Percentiles rank a stretch among this genome's conserved stretches.
Conservation (phyloP, 2,329 filamentous ascomycete genomes). For the Colletotrichum falcatum region DNA sequence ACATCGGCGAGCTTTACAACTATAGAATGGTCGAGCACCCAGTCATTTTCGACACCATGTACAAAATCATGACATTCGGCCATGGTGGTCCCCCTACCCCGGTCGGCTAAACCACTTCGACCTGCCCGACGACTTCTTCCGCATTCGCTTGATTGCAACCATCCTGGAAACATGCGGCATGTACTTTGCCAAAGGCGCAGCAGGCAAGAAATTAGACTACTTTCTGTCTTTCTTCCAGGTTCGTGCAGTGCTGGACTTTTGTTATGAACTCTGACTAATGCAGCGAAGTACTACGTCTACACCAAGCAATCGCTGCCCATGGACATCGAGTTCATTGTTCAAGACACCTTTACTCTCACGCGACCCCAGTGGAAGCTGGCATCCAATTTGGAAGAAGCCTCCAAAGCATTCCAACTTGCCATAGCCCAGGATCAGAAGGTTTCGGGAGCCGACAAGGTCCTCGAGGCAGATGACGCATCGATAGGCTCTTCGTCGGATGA, state of each 20-base stretch:
- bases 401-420: slow-evolving; percentile 85
- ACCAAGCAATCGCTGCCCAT: slow-evolving; percentile 92
- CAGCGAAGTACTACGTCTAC: slow-evolving; percentile 85
- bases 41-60: slow-evolving; percentile 94
- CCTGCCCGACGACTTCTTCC: slow-evolving; percentile 93
- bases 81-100: slow-evolving; percentile 85
- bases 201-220: slow-evolving; percentile 97
- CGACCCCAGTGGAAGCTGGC: slow-evolving; percentile 94
- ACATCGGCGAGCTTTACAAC: slow-evolving; percentile 95
- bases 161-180: slow-evolving; percentile 95
- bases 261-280: slow-evolving; percentile 19
- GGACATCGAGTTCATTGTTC: slow-evolving; percentile 97
- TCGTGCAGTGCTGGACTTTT: background rate
- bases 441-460: slow-evolving; percentile 75
- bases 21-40: slow-evolving; percentile 97
- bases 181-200: slow-evolving; percentile 93
- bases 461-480: slow-evolving; percentile 79
- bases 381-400: slow-evolving; percentile 83
- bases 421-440: slow-evolving; percentile 90
- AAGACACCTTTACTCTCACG: slow-evolving; percentile 87
- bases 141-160: slow-evolving; percentile 89
- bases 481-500: slow-evolving; percentile 82
- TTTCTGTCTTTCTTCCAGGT: slow-evolving; percentile 96
- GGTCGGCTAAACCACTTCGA: slow-evolving; percentile 84
- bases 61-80: slow-evolving; percentile 93